phyloP scores from a whole-genome alignment of 2,329 filamentous ascomycete species.

The Fusarium vanettenii region DNA sequence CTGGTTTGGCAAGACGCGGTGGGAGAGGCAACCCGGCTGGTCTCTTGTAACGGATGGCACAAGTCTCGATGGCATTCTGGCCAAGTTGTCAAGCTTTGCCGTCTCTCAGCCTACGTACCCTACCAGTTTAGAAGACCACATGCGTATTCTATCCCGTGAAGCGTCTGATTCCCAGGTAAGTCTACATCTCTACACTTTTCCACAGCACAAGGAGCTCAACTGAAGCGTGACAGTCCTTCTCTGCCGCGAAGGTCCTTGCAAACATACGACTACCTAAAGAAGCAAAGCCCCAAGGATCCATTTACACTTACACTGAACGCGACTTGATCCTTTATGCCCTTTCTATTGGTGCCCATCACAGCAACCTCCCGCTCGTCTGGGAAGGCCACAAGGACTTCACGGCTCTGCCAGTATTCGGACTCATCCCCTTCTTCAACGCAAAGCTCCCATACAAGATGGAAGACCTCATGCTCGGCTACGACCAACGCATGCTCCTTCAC shows the following conservation, averaged over 20 bases:
- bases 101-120: neutral
- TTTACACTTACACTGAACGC: slow-evolving; percentile 85
- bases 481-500: slow-evolving; percentile 97
- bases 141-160: neutral
- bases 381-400: slow-evolving; percentile 95
- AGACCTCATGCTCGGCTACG: slow-evolving; percentile 93
- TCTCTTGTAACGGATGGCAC: slow-evolving; percentile 81
- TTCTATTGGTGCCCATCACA: slow-evolving; percentile 90
- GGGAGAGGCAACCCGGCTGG: slow-evolving; percentile 97
- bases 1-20: slow-evolving; percentile 91
- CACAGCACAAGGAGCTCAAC: neutral
- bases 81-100: slow-evolving; percentile 75
- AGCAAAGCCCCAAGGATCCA: slow-evolving; percentile 73
- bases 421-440: slow-evolving; percentile 92
- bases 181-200: neutral
- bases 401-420: slow-evolving; percentile 92
- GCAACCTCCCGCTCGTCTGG: slow-evolving; percentile 85
- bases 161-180: neutral
- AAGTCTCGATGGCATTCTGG: neutral
- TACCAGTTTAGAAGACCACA: neutral
- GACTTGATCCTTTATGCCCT: slow-evolving; percentile 97
- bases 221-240: neutral
- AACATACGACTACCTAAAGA: slow-evolving; percentile 81
- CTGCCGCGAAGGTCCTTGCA: slow-evolving; percentile 71
- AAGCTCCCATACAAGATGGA: slow-evolving; percentile 82